These are phyloP conservation scores for Sapria himalayana DNA, from an alignment of 345 rosid species.

Conservation along the genomic window DNA sequence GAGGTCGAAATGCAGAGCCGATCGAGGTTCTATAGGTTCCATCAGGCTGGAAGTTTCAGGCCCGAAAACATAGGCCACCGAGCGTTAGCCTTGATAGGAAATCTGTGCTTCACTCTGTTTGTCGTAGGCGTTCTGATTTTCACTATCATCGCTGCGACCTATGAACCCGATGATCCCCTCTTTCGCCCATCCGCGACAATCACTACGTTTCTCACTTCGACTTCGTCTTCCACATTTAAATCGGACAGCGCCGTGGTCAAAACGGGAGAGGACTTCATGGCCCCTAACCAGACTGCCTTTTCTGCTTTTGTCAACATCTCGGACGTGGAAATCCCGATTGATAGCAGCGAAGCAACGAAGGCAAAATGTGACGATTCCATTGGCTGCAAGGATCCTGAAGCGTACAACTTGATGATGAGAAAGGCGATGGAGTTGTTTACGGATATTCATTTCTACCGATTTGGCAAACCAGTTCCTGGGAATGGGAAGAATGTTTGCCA, in stretches of 20 bases:
- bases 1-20: slow-evolving; percentile 33
- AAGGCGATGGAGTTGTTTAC: slow-evolving; percentile 54
- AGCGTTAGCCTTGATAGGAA: slow-evolving; percentile 64
- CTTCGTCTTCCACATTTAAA: slow-evolving; percentile 55
- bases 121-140: slow-evolving; percentile 62
- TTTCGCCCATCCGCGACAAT: slow-evolving; percentile 69
- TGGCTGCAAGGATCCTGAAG: slow-evolving; percentile 66
- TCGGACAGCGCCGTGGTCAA: slow-evolving; percentile 47
- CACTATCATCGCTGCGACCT: slow-evolving; percentile 83
- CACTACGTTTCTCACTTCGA: slow-evolving; percentile 59
- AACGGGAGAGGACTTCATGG: slow-evolving; percentile 89
- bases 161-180: slow-evolving; percentile 76
- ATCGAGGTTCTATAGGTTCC: slow-evolving; percentile 21
- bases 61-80: slow-evolving; percentile 59
- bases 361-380: slow-evolving; percentile 36
- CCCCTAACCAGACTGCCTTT: slow-evolving; percentile 45
- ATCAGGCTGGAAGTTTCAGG: slow-evolving; percentile 49
- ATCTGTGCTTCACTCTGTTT: slow-evolving; percentile 65
- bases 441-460: slow-evolving; percentile 77
- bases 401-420: slow-evolving; percentile 74
- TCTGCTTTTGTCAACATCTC: slow-evolving; percentile 36
- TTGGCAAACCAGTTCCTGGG: slow-evolving; percentile 58
- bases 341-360: neutral
- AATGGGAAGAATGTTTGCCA: slow-evolving; percentile 36
- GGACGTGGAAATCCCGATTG: slow-evolving; percentile 24